Conservation (phyloP, 1,284 basidiomycete genomes). For the Boletellus sp. region DNA sequence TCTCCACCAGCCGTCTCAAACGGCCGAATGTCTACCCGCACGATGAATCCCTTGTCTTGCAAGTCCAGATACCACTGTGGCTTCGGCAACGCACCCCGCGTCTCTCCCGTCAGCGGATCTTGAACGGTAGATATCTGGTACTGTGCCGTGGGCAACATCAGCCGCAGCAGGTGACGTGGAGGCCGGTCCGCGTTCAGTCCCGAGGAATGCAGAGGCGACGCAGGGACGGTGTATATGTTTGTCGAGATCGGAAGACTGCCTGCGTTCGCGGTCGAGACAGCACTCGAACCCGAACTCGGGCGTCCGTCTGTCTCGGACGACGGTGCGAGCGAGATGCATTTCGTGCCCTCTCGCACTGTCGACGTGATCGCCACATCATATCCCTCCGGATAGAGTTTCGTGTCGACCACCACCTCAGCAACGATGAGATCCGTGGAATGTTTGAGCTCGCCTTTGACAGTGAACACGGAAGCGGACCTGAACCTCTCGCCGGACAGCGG, state of each 20-base stretch:
- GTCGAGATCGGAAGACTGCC: slow-evolving; percentile 49
- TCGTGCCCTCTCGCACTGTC: slow-evolving; percentile 38
- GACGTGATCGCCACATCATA: slow-evolving; percentile 59
- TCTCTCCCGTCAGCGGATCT: slow-evolving; percentile 79
- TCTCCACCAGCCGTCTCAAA: slow-evolving; percentile 23
- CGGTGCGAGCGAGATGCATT: slow-evolving; percentile 24
- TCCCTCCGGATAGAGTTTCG: slow-evolving; percentile 69
- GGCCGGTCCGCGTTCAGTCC: slow-evolving; percentile 56
- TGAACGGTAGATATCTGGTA: slow-evolving; percentile 70
- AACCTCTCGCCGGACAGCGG: slow-evolving; percentile 22
- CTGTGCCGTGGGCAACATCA: slow-evolving; percentile 80
- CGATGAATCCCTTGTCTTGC: slow-evolving; percentile 62
- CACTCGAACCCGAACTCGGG: background rate
- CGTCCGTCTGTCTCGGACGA: slow-evolving; percentile 4
- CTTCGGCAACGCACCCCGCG: slow-evolving; percentile 56
- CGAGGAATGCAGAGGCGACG: slow-evolving; percentile 76
- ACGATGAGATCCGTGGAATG: slow-evolving; percentile 60
- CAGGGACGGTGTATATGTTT: slow-evolving; percentile 66
- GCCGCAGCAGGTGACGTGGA: slow-evolving; percentile 68
- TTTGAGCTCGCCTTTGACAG: slow-evolving; percentile 55
- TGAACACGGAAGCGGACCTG: slow-evolving; percentile 49
- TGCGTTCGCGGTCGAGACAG: background rate
- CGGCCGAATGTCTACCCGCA: slow-evolving; percentile 58
- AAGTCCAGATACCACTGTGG: slow-evolving; percentile 76
- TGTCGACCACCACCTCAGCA: slow-evolving; percentile 72